These are phyloP conservation scores for Rhododendron henanense DNA, from an alignment of 148 eudicot species.

Conservation along the genomic window DNA sequence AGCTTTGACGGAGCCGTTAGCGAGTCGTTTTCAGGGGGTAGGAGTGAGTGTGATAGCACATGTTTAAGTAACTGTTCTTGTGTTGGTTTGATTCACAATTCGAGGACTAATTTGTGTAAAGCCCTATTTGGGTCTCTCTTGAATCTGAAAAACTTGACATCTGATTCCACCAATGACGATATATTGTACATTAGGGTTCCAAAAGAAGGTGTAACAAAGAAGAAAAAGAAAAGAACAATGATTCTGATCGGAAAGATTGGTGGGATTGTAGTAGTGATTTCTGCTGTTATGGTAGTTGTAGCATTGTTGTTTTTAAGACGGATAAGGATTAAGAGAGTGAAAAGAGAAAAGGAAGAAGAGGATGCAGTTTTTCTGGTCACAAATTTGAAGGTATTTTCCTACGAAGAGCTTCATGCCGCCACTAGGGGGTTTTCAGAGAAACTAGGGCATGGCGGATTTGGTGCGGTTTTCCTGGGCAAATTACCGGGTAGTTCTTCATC, in stretches of 20 bases:
- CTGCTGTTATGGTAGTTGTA: constrained; percentile 7
- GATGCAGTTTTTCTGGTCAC: constrained; percentile 44
- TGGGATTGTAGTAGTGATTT: constrained; percentile 28
- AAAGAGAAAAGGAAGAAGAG: constrained; percentile 26
- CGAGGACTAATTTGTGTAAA: constrained; percentile 36
- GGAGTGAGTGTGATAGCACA: constrained; percentile 39
- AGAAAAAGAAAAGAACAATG: constrained; percentile 14
- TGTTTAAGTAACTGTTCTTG: constrained; percentile 73
- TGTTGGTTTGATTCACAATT: constrained; percentile 44
- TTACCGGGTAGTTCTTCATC: constrained; percentile 31
- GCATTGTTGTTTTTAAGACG: constrained; percentile 32
- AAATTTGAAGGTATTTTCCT: constrained; percentile 64
- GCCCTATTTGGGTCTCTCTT: constrained; percentile 44
- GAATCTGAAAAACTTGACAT: constrained; percentile 53
- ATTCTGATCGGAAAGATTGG: constrained; percentile 26
- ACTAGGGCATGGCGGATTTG: constrained; percentile 83
- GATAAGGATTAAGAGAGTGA: constrained; percentile 26
- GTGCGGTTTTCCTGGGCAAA: constrained; percentile 57
- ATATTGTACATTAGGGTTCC: constrained; percentile 45
- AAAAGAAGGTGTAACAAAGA: constrained; percentile 18
- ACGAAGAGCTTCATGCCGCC: constrained; percentile 68
- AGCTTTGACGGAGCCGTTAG: constrained; percentile 41
- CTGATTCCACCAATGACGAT: constrained; percentile 36
- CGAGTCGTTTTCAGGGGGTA: constrained; percentile 31
- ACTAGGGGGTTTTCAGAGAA: constrained; percentile 78